These are phyloP conservation scores for Buxus sempervirens DNA, from an alignment of 164 flowering plant species.

Conservation along the genomic window DNA sequence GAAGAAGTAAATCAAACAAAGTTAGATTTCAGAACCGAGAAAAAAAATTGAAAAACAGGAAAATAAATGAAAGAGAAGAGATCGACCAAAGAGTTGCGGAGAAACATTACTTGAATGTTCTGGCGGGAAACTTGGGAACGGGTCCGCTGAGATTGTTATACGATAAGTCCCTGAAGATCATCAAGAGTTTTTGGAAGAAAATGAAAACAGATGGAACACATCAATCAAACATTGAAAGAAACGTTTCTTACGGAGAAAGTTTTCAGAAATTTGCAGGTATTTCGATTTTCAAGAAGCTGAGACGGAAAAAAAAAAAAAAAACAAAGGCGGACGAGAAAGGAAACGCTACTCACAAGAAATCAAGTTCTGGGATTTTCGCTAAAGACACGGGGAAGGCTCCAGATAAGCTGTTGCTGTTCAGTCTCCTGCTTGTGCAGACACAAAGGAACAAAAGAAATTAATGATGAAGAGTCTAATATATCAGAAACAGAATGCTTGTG, in stretches of 20 bases:
- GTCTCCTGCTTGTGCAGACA: conserved; percentile 52
- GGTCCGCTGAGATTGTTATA: conserved; percentile 89
- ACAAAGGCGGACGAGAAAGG: conserved; percentile 1
- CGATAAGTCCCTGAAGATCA: conserved; percentile 77
- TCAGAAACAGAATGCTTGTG: conserved; percentile 7
- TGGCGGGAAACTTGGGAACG: conserved; percentile 70
- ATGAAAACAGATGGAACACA: conserved; percentile 14
- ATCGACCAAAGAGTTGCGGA: neutral
- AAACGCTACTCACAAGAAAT: conserved; percentile 79
- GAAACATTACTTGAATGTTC: conserved; percentile 70
- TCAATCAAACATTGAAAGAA: conserved; percentile 9
- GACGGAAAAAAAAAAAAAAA: conserved; percentile 10
- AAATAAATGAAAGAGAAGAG: neutral
- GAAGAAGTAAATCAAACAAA: neutral
- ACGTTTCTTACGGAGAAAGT: neutral
- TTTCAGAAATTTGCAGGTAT: conserved; percentile 7
- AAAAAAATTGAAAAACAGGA: neutral
- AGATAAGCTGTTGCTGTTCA: conserved; percentile 86
- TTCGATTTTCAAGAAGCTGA: conserved; percentile 16
- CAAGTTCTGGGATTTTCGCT: conserved; percentile 66
- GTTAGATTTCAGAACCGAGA: neutral
- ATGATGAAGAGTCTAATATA: conserved; percentile 4
- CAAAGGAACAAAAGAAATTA: conserved; percentile 8
- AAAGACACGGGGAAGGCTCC: conserved; percentile 74
- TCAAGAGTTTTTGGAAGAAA: neutral